Base-by-base conservation (phyloP, 176 grass and related monocot species). In the Poa annua region DNA sequence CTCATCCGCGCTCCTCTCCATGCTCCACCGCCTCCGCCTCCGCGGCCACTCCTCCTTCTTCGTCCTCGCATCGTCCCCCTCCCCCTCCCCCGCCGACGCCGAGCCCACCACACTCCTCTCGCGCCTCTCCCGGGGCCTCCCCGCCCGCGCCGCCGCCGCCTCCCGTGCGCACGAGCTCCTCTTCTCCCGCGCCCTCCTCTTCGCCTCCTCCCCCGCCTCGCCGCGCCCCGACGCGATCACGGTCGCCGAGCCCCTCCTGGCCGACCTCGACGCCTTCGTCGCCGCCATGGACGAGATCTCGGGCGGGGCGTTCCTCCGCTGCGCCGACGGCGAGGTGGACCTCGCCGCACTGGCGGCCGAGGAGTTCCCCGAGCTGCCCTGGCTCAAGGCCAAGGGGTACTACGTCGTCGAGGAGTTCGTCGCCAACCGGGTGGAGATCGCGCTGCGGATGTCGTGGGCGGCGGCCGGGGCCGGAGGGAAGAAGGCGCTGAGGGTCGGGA, bases 11-110 rank as follows among this genome's bases (percentile, higher is more conserved):
- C 80, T 98, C 32, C 81, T 92, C 60, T 76, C 77, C 71, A 98
- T 98, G 96, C 63, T 93, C 66, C 76, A 63, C 26, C 90, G 93
- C 67, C 89, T 95, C 62, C 96, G 91, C 53, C 62, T 85, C 80
- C 88, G 77, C 10, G 96, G 92, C 26, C 91, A 93, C 79, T 89
- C 88, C 52, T 91, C 94, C 66, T 98, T 98, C 87, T 98, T 98
- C 89, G 73, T 98, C 34, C 92, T 98, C 38, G 50, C 76, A 76
- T 77, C 76, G 76, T 76, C 75, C 73, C 63, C 55, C 16, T 44
- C 77, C 38, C 50, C 91, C 1, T 54, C 81, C 82, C 63, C 42
- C 47, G 3, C 50, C 81, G 63, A 21, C 47, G 3, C 50, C 81
- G 63, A 21, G 69, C 75, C 53, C 21, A 85, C 92, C 19, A 90